Evolutionary conservation across 805 yeast genomes (phyloP).

Genomic region (Kuraishia cidri): DNA sequence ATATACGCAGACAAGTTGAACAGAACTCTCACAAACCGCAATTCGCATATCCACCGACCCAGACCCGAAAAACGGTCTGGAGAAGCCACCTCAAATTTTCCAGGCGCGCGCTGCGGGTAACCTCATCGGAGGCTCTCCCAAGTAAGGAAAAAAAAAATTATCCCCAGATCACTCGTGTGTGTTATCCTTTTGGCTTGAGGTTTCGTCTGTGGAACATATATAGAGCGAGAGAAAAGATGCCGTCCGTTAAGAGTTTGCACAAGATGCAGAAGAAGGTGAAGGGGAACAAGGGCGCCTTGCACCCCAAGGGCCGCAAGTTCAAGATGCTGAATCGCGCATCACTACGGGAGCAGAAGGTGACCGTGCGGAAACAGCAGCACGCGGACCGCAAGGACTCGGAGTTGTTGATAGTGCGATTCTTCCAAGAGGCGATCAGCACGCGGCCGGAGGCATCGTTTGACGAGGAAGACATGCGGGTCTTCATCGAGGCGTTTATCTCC

Average conservation of each 20-base stretch:
- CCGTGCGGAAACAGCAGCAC: constrained; percentile 45
- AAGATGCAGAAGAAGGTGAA: constrained; percentile 57
- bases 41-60: too few species aligned
- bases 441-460: constrained; percentile 32
- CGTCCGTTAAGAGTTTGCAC: constrained; percentile 54
- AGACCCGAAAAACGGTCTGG: too few species aligned
- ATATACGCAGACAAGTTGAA: too few species aligned
- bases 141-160: not conserved
- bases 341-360: constrained; percentile 67
- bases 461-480: constrained; percentile 47
- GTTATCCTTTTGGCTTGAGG: too few species aligned
- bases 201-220: too few species aligned
- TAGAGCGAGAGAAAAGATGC: too few species aligned
- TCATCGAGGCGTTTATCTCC: constrained; percentile 52
- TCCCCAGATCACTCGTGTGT: too few species aligned
- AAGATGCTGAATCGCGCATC: constrained; percentile 82
- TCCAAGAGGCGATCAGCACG: constrained; percentile 47
- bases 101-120: too few species aligned
- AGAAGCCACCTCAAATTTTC: constrained; percentile 6
- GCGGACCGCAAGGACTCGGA: constrained; percentile 53
- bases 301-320: constrained; percentile 86
- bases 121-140: constrained; percentile 12
- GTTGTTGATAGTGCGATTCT: constrained; percentile 44
- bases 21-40: too few species aligned
- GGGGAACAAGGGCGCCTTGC: constrained; percentile 50